Evolutionary conservation across 441 rosid species (phyloP).

Genomic region (Populus hybrid): DNA sequence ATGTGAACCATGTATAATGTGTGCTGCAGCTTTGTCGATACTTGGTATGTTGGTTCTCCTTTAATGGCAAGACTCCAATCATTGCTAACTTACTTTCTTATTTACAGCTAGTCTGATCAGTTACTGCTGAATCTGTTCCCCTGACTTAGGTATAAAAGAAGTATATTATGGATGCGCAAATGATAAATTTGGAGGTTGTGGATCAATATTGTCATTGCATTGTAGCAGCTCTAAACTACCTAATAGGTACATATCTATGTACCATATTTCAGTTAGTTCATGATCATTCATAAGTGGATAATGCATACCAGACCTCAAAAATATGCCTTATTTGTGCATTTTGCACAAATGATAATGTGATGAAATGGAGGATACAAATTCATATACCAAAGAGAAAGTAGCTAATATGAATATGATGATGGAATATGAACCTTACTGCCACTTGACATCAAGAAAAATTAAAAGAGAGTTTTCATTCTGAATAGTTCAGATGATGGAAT

Average conservation of each 20-base stretch:
- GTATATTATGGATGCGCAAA: constrained; percentile 75
- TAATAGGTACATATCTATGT: constrained; percentile 31
- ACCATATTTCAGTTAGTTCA: background rate
- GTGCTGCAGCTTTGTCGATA: constrained; percentile 81
- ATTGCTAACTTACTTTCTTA: background rate
- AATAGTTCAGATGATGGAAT: background rate
- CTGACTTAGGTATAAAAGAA: constrained; percentile 56
- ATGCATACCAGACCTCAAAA: too few relatives aligned
- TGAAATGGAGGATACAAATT: background rate
- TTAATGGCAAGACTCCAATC: background rate
- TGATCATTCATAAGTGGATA: background rate
- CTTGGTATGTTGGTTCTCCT: constrained; percentile 43
- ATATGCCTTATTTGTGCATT: background rate
- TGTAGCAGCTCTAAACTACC: constrained; percentile 30
- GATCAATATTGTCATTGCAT: constrained; percentile 69
- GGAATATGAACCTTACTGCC: background rate
- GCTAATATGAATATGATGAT: background rate
- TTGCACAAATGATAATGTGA: background rate
- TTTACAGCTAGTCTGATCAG: background rate
- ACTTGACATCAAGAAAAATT: background rate
- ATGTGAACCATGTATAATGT: constrained; percentile 98
- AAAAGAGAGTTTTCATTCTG: background rate
- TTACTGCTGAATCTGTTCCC: background rate
- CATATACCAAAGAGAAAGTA: background rate
- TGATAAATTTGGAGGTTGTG: constrained; percentile 94